Base-by-base conservation (phyloP, 2,329 filamentous ascomycete genomes). In the Phyllosticta capitalensis region DNA sequence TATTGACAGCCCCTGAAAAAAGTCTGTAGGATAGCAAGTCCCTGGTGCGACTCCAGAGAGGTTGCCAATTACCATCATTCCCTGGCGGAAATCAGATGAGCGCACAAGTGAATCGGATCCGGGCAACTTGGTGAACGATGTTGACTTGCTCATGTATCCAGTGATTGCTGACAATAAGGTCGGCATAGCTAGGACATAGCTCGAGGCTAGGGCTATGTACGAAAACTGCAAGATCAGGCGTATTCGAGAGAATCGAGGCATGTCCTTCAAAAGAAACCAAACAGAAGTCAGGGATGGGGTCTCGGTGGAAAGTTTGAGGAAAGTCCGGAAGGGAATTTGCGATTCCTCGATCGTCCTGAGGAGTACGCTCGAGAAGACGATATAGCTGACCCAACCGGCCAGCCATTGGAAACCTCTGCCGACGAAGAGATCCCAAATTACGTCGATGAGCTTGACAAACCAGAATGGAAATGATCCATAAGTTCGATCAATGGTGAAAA, bases 101-200 rank as follows among this genome's bases (percentile, higher is more conserved):
- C n/a, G n/a, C n/a, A n/a, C n/a, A n/a, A n/a, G 56, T 33, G 9
- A 9, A 3, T 20, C n/a, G 1, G 24, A 52, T 1, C 20, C 56
- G 14, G 49, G 49, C 3, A 58, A 17, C 14, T 45, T 26, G 1
- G 38, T 54, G n/a, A 21, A 60, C 5, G 58, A 19, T 1, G 48
- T 38, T 3, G 63, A 62, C 1, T 64, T 66, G 51, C 63, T 66
- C n/a, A 71, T 67, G 56, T 74, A 75, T 9, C 72, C 72, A 0
- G 69, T 72, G 69, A 74, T 73, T 12, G 72, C 72, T 3, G 66
- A 69, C 1, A 72, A 54, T 4, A 71, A 63, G 20, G 70, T 69
- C 0, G 70, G 71, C 20, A 73, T 65, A 14, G 60, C 61, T 1
- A 73, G 55, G 14, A 73, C 65, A 45, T 70, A 73, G 2, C 63